These are phyloP conservation scores for Colletotrichum zoysiae DNA, from an alignment of 2,329 filamentous ascomycete genomes.

Conservation along the genomic window DNA sequence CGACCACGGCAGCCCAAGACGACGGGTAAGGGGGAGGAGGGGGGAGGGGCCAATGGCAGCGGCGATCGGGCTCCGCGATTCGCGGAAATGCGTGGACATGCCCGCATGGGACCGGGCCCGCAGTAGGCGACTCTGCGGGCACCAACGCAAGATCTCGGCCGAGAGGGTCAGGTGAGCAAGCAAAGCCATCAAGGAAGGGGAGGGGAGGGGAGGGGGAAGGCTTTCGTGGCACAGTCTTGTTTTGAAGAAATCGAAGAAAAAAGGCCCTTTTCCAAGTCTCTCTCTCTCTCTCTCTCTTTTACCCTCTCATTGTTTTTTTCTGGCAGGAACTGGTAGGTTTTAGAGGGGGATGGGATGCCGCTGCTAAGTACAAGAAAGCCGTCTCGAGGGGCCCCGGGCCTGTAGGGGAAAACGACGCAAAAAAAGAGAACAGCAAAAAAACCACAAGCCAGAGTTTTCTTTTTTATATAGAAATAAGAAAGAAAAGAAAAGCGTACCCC, in stretches of 20 bases:
- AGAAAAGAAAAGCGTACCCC: constrained; percentile 13
- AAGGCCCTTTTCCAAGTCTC: constrained; percentile 5
- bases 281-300: background rate
- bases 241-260: constrained; percentile 21
- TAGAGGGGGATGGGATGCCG: constrained; percentile 15
- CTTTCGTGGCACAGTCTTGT: background rate
- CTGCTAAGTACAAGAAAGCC: constrained; percentile 42
- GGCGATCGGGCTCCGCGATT: constrained; percentile 13
- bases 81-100: background rate
- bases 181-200: background rate
- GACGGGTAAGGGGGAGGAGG: background rate
- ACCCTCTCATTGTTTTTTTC: constrained; percentile 25
- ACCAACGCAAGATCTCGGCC: background rate
- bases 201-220: too few species aligned
- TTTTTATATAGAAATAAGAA: background rate
- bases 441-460: constrained; percentile 21
- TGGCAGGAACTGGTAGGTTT: constrained; percentile 19
- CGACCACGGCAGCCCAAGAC: constrained; percentile 32
- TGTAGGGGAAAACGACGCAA: constrained; percentile 29
- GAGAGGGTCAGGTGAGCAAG: background rate
- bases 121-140: background rate
- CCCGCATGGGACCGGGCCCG: background rate
- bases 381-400: constrained; percentile 24
- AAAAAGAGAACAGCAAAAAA: background rate
- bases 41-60: background rate